Base-by-base conservation (phyloP, 129 eudicot species). In the Silybum marianum region DNA sequence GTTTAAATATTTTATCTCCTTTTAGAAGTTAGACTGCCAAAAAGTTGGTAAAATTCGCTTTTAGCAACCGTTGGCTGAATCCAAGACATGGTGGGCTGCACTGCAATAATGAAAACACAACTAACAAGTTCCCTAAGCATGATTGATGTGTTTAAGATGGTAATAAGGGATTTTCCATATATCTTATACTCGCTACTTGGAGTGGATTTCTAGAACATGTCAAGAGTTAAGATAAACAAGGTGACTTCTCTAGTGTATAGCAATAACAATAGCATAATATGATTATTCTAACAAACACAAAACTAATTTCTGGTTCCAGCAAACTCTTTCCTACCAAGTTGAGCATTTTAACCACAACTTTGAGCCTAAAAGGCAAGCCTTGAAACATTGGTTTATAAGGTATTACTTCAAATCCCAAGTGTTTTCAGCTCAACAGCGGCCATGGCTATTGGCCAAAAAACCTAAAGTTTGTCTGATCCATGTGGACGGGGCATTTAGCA, bases 41-140 rank as follows among this genome's bases (percentile, higher is more conserved):
- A 62, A 23, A 7, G 6, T 77, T 77, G 23, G 62, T 63, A 16
- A 62, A 77, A 13, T 66, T 38, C 0, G 38, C 39, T 65, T 69
- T 18, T 19, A 25, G 46, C n/a, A 78, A 78, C 60, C 24, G 3
- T 70, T 18, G 22, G 24, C 23, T 73, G 62, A 73, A n/a, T 74
- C 66, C 63, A 63, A 9, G 66, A 79, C 76, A 44, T 51, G 70
- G 2, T 70, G 71, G 48, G 24, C 48, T 34, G 12, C 8, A 30
- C 71, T 70, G 44, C 19, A 58, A 51, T 79, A 70, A 21, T n/a
- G 36, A 82, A 32, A 46, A 68, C n/a, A 82, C 68, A 73, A 46
- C 39, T 60, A 72, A 51, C 26, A 26, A 34, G 77, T 22, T 60
- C 46, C 84, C 18, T 39, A 62, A 5, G 79, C 66, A 60, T 72